Base-by-base conservation (phyloP, 768 basidiomycete species). In the Boletus barrowsii region DNA sequence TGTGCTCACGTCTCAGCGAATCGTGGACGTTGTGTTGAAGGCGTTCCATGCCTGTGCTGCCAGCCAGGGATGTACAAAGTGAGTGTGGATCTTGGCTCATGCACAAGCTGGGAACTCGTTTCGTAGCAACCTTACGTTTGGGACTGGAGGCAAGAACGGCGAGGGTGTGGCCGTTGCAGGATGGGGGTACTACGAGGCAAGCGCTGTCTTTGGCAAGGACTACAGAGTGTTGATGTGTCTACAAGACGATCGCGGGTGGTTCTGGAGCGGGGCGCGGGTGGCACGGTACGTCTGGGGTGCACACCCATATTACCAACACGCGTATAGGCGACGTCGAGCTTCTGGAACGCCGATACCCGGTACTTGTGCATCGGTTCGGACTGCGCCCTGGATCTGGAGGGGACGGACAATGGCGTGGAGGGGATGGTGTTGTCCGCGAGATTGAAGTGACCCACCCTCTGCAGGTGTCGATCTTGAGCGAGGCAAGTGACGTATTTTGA, bases 51-150 rank as follows among this genome's bases (percentile, higher is more conserved):
- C 92, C 4, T 87, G 86, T 44, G 93, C 93, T 17, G 95, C 93
- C 0, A 92, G 90, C 63, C 94, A 97, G 67, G 95, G 95, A 2
- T 92, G 91, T 63, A 94, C 91, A 43, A 95, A 95, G 91, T 91
- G 67, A 60, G 84, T 70, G 3, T 5, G 36, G 40, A 35, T 26
- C 2, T 18, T 9, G 35, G 1, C 7, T 17, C 14, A 2, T 22
- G 3, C 0, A 30, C 3, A 0, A 5, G 4, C n/a, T 20, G 33
- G n/a, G 36, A 11, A 26, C 63, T 53, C 18, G 56, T 51, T 35
- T 13, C 43, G 29, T 58, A 88, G 88, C 70, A 96, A 95, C 66
- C 72, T 96, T 37, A 95, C 93, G 0, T 96, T 95, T 64, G 93
- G 92, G 4, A 77, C 84, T 1, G 92, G 90, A 9, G 92, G 93